Conservation (phyloP, 73 alveolate genomes). For the Paramecium pentaurelia region DNA sequence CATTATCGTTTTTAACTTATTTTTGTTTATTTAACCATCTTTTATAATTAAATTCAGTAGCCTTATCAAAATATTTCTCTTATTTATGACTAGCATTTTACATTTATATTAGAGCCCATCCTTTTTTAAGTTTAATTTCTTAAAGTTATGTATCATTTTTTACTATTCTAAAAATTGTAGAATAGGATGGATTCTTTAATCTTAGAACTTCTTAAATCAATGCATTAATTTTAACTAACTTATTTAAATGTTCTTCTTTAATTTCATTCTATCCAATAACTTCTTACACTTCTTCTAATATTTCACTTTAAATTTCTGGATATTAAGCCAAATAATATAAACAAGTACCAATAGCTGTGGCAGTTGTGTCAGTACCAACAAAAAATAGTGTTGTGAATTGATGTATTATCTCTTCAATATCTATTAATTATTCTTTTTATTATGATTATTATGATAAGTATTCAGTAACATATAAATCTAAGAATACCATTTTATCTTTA, state of each 20-base stretch:
- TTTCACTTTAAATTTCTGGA: not conserved
- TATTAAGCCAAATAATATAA: not conserved
- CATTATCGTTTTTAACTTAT: not conserved
- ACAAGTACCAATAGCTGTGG: not conserved
- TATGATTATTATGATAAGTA: not conserved
- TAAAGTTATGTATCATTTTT: not conserved
- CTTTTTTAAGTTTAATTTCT: conserved; percentile 6
- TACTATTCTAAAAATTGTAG: not conserved
- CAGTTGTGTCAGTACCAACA: conserved; percentile 35
- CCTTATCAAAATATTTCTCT: not conserved
- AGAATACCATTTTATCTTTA: not conserved
- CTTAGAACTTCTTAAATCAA: conserved; percentile 16
- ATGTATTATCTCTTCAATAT: not conserved
- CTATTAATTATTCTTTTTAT: not conserved
- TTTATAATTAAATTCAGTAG: conserved; percentile 15
- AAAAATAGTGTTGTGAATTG: not conserved
- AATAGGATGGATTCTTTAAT: not conserved
- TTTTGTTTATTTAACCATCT: conserved; percentile 10
- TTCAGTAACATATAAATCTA: not conserved
- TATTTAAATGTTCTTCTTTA: not conserved
- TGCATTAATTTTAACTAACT: not conserved
- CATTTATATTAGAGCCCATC: not conserved
- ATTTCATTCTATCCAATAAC: not conserved
- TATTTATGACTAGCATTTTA: not conserved
- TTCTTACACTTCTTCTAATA: not conserved